phyloP scores from a whole-genome alignment of 1,284 basidiomycete species.

The Hymenochaete sp. region DNA sequence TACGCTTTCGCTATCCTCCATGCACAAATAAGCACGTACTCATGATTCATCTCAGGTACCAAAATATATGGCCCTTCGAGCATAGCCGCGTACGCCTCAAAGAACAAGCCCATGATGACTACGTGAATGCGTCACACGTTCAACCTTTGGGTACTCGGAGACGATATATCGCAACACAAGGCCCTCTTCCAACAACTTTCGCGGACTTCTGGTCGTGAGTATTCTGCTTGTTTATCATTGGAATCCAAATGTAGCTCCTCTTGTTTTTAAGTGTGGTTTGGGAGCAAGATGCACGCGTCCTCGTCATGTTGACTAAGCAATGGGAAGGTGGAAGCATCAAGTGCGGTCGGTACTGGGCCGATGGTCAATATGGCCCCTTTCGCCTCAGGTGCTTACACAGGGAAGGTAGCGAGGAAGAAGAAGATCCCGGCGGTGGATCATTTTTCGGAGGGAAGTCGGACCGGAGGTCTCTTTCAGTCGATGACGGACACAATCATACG shows the following conservation, averaged over 20 bases:
- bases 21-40: background rate
- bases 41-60: constrained; percentile 46
- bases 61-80: constrained; percentile 95
- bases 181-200: constrained; percentile 85
- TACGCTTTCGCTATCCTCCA: constrained; percentile 24
- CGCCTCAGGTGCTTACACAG: constrained; percentile 57
- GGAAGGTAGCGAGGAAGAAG: constrained; percentile 32
- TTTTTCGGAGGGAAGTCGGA: background rate
- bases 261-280: constrained; percentile 50
- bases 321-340: constrained; percentile 85
- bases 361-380: constrained; percentile 63
- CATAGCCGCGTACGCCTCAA: constrained; percentile 78
- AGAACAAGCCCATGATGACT: constrained; percentile 49
- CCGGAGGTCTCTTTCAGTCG: constrained; percentile 20
- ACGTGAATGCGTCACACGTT: constrained; percentile 89
- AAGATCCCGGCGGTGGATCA: constrained; percentile 1
- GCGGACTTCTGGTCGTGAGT: constrained; percentile 94
- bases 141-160: constrained; percentile 75
- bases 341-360: constrained; percentile 88
- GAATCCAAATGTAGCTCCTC: background rate
- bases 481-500: constrained; percentile 26
- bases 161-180: constrained; percentile 94
- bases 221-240: background rate
- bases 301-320: constrained; percentile 88
- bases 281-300: constrained; percentile 75